Base-by-base conservation (phyloP, 768 basidiomycete species). In the Boletales sp. region DNA sequence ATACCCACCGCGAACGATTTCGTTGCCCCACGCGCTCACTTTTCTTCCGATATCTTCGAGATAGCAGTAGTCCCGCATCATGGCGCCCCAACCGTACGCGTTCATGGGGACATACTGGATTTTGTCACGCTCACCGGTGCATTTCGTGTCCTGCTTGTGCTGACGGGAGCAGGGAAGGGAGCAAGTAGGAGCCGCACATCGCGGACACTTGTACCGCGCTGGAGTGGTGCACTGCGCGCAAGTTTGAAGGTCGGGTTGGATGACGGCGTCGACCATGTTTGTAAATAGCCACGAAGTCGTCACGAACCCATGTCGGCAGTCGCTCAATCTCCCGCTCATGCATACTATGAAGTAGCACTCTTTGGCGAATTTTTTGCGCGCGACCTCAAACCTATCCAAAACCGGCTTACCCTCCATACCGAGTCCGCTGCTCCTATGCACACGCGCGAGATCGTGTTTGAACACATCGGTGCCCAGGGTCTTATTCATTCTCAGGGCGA, bases 11-110 rank as follows among this genome's bases (percentile, higher is more conserved):
- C 74, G 73, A 54, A 77, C 76, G 52, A 90, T 87, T 60, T 90
- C 80, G 58, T 71, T 66, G 0, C 86, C 90, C 84, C 86, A 89
- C 12, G 80, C 82, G 18, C 75, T 73, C n/a, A 87, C 83, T 57
- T 78, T 83, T 56, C 93, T 70, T 18, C 87, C 82, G 30, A 92
- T 68, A 15, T 91, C 88, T 69, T 96, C 94, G 56, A 96, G 73
- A 64, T 84, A 94, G 37, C 76, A 74, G 65, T 93, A 96, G 69
- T 96, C 94, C 58, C 85, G 79, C 84, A 92, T 87, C 84, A 95
- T 86, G 25, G 80, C 77, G 9, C 90, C 90, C 81, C 88, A 91
- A 5, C 81, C 79, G 61, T 92, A 95, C 57, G 82, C 63, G 58
- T 90, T 92, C 82, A 94, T 86, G 12, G 87, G 80, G 14, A 93